Conservation (phyloP, 352 stramenopile species). For the Phytophthora syringae region DNA sequence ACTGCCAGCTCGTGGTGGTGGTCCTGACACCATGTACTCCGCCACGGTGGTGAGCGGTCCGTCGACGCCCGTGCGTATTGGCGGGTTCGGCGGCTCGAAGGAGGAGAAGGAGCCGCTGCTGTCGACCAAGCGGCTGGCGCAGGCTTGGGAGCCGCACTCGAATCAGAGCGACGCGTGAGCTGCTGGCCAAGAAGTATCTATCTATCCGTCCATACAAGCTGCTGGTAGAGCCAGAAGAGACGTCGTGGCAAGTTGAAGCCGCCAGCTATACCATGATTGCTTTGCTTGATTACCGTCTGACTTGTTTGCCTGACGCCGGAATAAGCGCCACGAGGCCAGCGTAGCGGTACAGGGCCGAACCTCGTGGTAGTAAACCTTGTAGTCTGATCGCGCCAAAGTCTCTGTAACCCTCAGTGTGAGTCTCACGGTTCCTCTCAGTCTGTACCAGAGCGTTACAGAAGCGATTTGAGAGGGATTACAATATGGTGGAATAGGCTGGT, state of each 20-base stretch:
- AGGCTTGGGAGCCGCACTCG: slow-evolving; percentile 44
- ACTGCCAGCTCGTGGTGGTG: slow-evolving; percentile 13
- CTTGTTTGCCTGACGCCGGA: slow-evolving; percentile 17
- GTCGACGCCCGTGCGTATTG: slow-evolving; percentile 22
- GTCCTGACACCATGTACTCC: slow-evolving; percentile 28
- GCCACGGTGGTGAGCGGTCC: slow-evolving; percentile 38
- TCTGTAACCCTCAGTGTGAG: neutral
- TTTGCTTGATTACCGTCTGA: slow-evolving; percentile 17
- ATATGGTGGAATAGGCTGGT: too few relatives aligned
- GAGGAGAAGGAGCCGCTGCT: slow-evolving; percentile 71
- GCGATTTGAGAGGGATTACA: too few relatives aligned
- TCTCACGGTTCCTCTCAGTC: too few relatives aligned
- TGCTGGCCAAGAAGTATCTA: neutral
- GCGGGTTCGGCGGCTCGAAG: slow-evolving; percentile 37
- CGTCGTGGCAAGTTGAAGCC: slow-evolving; percentile 10
- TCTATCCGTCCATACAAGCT: slow-evolving; percentile 12
- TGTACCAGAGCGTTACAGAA: too few relatives aligned
- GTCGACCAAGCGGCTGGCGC: slow-evolving; percentile 55
- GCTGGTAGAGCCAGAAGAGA: too few relatives aligned
- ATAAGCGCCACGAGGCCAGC: too few relatives aligned
- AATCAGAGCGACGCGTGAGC: slow-evolving; percentile 29
- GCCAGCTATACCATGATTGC: neutral
- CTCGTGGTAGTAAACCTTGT: slow-evolving; percentile 10
- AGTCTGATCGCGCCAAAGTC: slow-evolving; percentile 20
- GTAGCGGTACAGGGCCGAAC: neutral